Evolutionary conservation across 441 rosid genomes (phyloP), one percentile per base, ranked within the genome.

Genomic region (Aleurites moluccanus): DNA sequence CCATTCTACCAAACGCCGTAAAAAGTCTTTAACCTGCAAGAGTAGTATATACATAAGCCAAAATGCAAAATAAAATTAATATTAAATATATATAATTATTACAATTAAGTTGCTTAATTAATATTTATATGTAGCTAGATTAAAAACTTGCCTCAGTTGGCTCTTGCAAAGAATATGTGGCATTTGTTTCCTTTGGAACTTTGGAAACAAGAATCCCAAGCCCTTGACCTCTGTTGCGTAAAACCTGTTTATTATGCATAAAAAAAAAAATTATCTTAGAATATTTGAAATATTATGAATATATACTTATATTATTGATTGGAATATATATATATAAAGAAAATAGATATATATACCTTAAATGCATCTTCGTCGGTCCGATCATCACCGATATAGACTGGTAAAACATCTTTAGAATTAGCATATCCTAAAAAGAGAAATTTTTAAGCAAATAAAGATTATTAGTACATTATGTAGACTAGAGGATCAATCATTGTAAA

Each of bases 281-380:
- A 52, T 6, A 5, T 52, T 18, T 56, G n/a, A 21, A n/a, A 56
- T 56, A 21, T 56, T 23, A 55, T 20, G 20, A 75, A 15, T 81
- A 75, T 25, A 67, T 18, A 53, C 16, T 44, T 20, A 14, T 16
- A n/a, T n/a, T n/a, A n/a, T n/a, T n/a, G n/a, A n/a, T n/a, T n/a
- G n/a, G n/a, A n/a, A n/a, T n/a, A n/a, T n/a, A n/a, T n/a, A n/a
- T n/a, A n/a, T n/a, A n/a, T n/a, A n/a, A n/a, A n/a, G n/a, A n/a
- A n/a, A n/a, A n/a, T n/a, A n/a, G n/a, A 35, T 6, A 45, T 18
- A 21, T 4, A 50, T 85, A 94, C 97, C 96, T 89, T 89, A 73
- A 94, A 94, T 42, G 98, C 97, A 76, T 90, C 97, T 75, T 91
- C 96, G 28, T 94, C 96, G 0, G 89, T 88, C 25, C 89, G 83